Percentiles rank a stretch among this genome's conserved stretches.
Evolutionary conservation across 495 filamentous ascomycete genomes (phyloP).

Genomic region (Xylaria scruposa): DNA sequence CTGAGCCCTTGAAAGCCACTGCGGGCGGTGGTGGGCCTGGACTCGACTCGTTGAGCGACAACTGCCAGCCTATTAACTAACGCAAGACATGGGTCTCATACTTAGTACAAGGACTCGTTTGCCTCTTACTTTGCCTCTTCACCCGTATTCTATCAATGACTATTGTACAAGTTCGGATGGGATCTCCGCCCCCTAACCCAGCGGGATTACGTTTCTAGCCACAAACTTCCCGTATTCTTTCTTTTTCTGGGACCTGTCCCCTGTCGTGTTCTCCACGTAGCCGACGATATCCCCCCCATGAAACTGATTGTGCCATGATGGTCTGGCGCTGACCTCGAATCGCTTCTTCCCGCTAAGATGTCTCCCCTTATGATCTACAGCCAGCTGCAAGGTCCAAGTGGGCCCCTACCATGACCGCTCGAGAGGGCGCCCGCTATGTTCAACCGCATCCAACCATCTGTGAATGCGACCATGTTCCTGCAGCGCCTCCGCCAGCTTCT

Average conservation of each 20-base stretch:
- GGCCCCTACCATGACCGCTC: conserved; percentile 31
- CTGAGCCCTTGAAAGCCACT: not conserved
- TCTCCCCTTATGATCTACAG: conserved; percentile 26
- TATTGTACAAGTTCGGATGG: not conserved
- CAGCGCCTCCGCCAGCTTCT: conserved; percentile 28
- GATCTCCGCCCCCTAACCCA: not conserved
- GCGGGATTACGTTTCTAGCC: not conserved
- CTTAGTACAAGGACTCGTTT: not conserved
- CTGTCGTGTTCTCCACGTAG: no score
- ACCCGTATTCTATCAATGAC: not conserved
- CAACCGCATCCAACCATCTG: conserved; percentile 41
- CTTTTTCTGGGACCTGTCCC: not conserved
- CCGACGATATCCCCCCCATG: conserved; percentile 10
- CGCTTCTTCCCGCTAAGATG: conserved; percentile 18
- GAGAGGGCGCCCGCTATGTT: conserved; percentile 25
- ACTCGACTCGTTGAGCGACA: conserved; percentile 12
- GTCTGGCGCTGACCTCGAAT: conserved; percentile 13
- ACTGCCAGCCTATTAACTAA: conserved; percentile 1
- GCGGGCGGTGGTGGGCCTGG: not conserved
- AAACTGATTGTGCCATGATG: conserved; percentile 13
- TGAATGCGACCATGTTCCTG: conserved; percentile 36
- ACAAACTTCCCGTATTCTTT: conserved; percentile 8
- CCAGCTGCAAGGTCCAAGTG: conserved; percentile 30
- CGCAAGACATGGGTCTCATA: not conserved
- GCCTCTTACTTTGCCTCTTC: not conserved